Conservation (phyloP, 768 basidiomycete species). For the Cyathus striatus region DNA sequence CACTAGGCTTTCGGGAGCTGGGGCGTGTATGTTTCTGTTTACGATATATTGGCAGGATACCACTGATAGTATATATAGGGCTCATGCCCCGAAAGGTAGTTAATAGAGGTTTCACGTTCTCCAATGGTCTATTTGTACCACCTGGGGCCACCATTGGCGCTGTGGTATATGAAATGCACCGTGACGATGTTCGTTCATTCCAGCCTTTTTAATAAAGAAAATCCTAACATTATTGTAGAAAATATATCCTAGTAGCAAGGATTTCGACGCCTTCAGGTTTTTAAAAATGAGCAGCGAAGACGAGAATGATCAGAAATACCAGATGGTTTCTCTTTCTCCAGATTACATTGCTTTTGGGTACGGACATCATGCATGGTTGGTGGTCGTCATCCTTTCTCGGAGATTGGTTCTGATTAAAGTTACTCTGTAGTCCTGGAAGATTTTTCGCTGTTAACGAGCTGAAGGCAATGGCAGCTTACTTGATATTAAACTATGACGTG, state of each 20-base stretch:
- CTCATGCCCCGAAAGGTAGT: constrained; percentile 14
- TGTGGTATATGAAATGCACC: constrained; percentile 14
- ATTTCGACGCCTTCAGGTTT: constrained; percentile 46
- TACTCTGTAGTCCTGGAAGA: constrained; percentile 26
- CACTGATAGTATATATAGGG: constrained; percentile 7
- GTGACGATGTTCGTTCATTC: constrained; percentile 14
- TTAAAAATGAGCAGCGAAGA: constrained; percentile 22
- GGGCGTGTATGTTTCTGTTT: background rate
- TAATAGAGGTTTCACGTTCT: constrained; percentile 22
- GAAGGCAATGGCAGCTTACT: constrained; percentile 34
- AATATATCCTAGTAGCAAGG: constrained; percentile 16
- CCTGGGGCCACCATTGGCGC: constrained; percentile 16
- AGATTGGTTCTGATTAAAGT: background rate
- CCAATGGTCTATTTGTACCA: constrained; percentile 19
- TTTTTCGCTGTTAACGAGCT: constrained; percentile 41
- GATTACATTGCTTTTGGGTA: constrained; percentile 34
- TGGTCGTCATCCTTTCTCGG: background rate
- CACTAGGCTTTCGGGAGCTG: constrained; percentile 20
- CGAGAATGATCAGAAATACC: constrained; percentile 27
- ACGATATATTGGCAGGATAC: background rate
- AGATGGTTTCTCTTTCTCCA: constrained; percentile 21
- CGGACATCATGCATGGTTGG: constrained; percentile 27
- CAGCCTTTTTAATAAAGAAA: no score
- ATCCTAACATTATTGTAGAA: background rate
- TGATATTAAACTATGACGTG: constrained; percentile 36